Evolutionary conservation across 1,284 basidiomycete genomes (phyloP), one percentile per base, ranked within the genome.

Genomic region (Fomitopsis palustris): DNA sequence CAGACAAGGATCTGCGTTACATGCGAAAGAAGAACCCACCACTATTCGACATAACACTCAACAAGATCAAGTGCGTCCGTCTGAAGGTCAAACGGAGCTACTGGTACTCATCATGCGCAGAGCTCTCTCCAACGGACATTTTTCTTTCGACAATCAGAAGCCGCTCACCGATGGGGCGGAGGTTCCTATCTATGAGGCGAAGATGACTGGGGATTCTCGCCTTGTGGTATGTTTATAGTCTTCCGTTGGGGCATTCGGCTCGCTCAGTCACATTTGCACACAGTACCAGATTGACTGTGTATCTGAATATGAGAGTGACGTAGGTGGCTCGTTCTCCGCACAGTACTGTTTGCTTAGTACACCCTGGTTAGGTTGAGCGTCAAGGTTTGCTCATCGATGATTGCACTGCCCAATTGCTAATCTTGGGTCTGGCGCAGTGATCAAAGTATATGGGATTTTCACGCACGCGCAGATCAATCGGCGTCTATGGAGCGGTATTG

Each of bases 121-220:
- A 64, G 82, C 87, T 59, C 74, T 88, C 3, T 88, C 86, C 0
- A 79, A 81, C 7, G 87, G 87, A 0, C 80, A 85, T 61, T 88
- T 89, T 67, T 87, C 86, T 0, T 77, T 78, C 7, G 84, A 87
- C 61, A 89, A 89, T 61, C 85, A 88, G 63, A 88, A 87, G 69
- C 71, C 77, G n/a, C 71, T 89, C 16, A 84, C 77, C 31, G 79
- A 78, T 0, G 69, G 74, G 35, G 71, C 72, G 7, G 80, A 79
- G 10, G 70, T 72, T 3, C 85, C 87, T 0, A 80, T 89, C 8
- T 89, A 79, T 56, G 86, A 88, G 66, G 35, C 35, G 16, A 37
- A 37, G 35, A 37, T 37, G 35, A 37, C 35, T 8, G 35, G 49
- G 4, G 49, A 52, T 19, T 52, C 49, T 21, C 49, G 49, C 5